Evolutionary conservation across 345 rosid species (phyloP).

Genomic region (Ailanthus altissimus): DNA sequence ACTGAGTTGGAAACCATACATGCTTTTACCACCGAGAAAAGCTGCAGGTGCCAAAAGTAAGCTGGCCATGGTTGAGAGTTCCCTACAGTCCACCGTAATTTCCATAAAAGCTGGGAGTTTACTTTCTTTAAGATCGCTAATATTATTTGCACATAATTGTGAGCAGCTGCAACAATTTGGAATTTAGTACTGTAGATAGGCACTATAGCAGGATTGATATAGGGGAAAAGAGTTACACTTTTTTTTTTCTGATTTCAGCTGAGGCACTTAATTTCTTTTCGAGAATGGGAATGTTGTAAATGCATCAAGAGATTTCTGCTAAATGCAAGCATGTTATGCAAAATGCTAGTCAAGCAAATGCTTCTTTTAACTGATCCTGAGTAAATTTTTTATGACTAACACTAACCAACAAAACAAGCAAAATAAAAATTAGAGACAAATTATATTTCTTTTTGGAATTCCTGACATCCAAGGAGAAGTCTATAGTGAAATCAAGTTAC

Average conservation of each 20-base stretch:
- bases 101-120: not conserved
- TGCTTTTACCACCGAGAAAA: not conserved
- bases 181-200: not conserved
- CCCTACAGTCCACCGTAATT: not conserved
- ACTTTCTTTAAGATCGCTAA: not conserved
- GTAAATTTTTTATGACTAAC: not conserved
- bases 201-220: conserved; percentile 1
- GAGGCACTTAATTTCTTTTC: conserved; percentile 1
- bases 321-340: not conserved
- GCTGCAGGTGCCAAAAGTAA: not conserved
- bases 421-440: not conserved
- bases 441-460: not conserved
- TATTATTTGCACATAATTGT: not conserved
- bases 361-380: not conserved
- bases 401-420: not conserved
- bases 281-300: not conserved
- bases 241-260: not conserved
- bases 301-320: conserved; percentile 5
- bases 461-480: not conserved
- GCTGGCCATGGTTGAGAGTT: not conserved
- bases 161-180: not conserved
- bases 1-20: not conserved
- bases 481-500: not conserved
- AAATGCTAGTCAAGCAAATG: not conserved
- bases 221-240: not conserved